Evolutionary conservation across 1,139 yeast genomes (phyloP), one percentile per base, ranked within the genome.

Genomic region (Meyerozyma elateridarum): DNA sequence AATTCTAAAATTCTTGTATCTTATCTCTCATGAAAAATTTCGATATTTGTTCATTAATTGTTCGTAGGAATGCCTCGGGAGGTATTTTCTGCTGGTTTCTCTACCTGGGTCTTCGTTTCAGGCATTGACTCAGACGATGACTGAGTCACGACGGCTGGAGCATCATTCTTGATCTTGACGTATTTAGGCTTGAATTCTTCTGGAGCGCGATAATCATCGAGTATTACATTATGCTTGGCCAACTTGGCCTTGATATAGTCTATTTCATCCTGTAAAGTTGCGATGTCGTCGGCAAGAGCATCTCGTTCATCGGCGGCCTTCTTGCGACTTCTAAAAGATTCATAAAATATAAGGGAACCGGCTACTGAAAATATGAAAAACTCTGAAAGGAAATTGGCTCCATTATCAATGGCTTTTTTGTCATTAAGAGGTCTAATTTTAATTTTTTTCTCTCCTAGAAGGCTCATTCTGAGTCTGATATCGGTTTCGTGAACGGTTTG

Each of bases 341-440:
- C 96, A 51, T 72, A 85, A 16, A 85, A 51, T n/a, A 87, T 79
- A 33, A 84, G 64, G 1, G 81, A 71, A 5, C 94, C 94, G 3
- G 94, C 95, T 15, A 85, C 93, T 41, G 66, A 54, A 46, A 87
- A 87, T 22, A 87, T 78, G 48, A 87, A 81, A 22, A 78, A 54
- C 52, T 87, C 95, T 25, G 91, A 80, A 6, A 87, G 58, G 49
- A 85, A 77, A 30, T 73, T 81, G 29, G 95, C 94, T 1, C 95
- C 95, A 36, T 70, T 76, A 39, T 87, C 94, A 28, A 87, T 75
- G 27, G 96, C 96, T 49, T 78, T 80, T 15, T 80, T 78, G 44
- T 87, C 95, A 50, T 85, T 87, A 48, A 87, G 67, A 0, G 95
- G 95, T 29, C 95, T 67, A 8, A 85, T 72, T 43, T 70, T 75